Base-by-base conservation (phyloP, 1,139 yeast genomes). In the Yamadazyma triangularis region DNA sequence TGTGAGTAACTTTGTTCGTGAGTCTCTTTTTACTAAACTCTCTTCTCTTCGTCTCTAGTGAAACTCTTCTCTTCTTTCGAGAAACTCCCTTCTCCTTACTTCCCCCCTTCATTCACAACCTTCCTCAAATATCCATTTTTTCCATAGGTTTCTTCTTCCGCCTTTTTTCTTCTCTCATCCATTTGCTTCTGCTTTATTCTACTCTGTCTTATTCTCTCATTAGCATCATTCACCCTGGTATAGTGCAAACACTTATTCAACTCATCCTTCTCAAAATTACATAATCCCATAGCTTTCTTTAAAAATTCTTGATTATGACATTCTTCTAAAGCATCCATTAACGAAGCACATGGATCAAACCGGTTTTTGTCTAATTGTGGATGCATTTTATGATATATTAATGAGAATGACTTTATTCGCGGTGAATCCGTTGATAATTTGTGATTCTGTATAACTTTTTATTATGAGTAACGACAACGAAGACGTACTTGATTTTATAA, bases 401-500 rank as follows among this genome's bases (percentile, higher is more conserved):
- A n/a, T n/a, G n/a, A n/a, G n/a, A n/a, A n/a, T n/a, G n/a, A n/a
- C n/a, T 8, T 13, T 18, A 24, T 24, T n/a, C n/a, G n/a, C n/a
- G n/a, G n/a, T n/a, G n/a, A n/a, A n/a, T n/a, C n/a, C n/a, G n/a
- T n/a, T n/a, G n/a, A n/a, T n/a, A n/a, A n/a, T n/a, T n/a, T n/a
- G n/a, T n/a, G n/a, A n/a, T n/a, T n/a, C n/a, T n/a, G n/a, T n/a
- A n/a, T n/a, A n/a, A n/a, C n/a, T n/a, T n/a, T n/a, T n/a, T n/a
- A n/a, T n/a, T 14, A 18, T 18, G 20, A 18, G 20, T 18, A n/a
- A n/a, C n/a, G 20, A 34, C 14, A 33, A 36, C 16, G 94, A 86
- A 47, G 96, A 89, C 49, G 96, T 91, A 8, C 64, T 89, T 43
- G 95, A 89, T 45, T 84, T 91, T 54, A 72, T 91, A 47, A 93